Base-by-base conservation (phyloP, 108 stramenopile species). In the Ochromonas danica region DNA sequence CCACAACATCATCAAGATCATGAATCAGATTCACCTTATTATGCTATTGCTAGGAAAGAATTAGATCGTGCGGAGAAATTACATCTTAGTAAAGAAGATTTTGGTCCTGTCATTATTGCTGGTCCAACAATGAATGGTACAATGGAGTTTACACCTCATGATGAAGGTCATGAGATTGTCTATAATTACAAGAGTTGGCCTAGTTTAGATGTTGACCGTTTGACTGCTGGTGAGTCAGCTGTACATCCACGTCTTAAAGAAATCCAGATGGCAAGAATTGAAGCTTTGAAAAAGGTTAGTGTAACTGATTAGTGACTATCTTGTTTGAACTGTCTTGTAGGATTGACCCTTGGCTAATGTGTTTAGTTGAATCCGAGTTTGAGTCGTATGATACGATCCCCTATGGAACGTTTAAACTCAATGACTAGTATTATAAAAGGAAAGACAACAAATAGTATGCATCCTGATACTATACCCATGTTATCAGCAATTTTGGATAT, bases 101-200 rank as follows among this genome's bases (percentile, higher is more conserved):
- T 57, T 10, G 72, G 72, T 6, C 45, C 72, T 28, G 3, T 75
- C 3, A 75, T 75, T 27, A 27, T 75, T 42, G 14, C 72, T 31
- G 72, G 72, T 17, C 72, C 72, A 27, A 33, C 31, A 10, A 35
- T 22, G 31, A 33, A 22, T 31, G 33, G 10, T 31, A 38, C 3
- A 35, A 27, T 17, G 43, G 40, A 75, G 45, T 14, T 51, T 14
- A 51, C 6, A 14, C 45, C 6, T 51, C 45, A 51, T 51, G 45
- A 51, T 51, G 45, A 51, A 22, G n/a, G n/a, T n/a, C n/a, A n/a
- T n/a, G 22, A 51, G 45, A 51, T 36, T 6, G 31, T 27, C 30
- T 75, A 57, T 75, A 14, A 6, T 6, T 75, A 75, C 51, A 45
- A 36, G 31, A 57, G 6, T 28, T 75, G 72, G 72, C 72, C 72